A percentile compares a stretch with the other conserved stretches of the same genome.
Conservation (phyloP, 225 moss, liverwort and hornwort genomes). For the Antitrichia curtipendula region DNA sequence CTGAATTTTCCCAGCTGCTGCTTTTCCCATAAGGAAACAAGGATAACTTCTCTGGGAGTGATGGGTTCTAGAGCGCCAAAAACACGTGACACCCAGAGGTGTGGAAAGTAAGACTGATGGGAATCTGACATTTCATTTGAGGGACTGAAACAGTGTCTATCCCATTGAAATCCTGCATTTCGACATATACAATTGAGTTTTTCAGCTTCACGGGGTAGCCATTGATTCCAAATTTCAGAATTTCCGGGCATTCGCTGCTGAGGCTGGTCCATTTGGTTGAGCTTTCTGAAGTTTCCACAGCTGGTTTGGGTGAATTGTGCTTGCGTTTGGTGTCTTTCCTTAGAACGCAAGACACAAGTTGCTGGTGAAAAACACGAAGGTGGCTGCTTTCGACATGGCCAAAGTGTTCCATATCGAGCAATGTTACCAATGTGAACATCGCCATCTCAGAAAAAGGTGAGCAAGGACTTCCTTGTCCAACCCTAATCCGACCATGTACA, state of each 20-base stretch:
- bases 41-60: neutral
- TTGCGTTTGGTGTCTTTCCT: neutral
- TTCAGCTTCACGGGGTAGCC: neutral
- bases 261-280: neutral
- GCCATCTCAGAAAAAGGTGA: neutral
- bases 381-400: neutral
- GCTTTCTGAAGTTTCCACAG: neutral
- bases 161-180: neutral
- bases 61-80: neutral
- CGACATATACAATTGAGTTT: neutral
- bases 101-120: neutral
- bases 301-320: neutral
- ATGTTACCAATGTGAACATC: neutral
- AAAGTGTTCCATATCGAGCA: neutral
- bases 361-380: fast-evolving
- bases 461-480: neutral
- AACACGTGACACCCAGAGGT: neutral
- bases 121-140: neutral
- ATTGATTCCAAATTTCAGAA: neutral
- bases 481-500: neutral
- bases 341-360: neutral
- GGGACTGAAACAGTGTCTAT: neutral
- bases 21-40: neutral
- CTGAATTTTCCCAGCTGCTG: neutral
- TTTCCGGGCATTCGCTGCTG: neutral